Evolutionary conservation across 2,329 filamentous ascomycete genomes (phyloP).

Genomic region (Hymenoscyphus infarciens): DNA sequence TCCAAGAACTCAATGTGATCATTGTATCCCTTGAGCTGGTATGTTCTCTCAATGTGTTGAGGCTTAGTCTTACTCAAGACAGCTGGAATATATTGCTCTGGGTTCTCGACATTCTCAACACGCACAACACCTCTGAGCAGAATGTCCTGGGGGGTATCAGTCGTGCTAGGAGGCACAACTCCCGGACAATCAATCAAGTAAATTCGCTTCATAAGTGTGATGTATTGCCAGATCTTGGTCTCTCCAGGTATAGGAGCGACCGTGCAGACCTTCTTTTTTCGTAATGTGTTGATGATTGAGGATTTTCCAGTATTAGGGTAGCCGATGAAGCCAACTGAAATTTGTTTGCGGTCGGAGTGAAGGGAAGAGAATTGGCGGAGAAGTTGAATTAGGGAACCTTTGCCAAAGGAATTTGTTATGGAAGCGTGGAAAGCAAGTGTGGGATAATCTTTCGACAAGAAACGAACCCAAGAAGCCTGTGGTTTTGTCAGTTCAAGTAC

Average conservation of each 20-base stretch:
- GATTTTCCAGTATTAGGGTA: constrained; percentile 96
- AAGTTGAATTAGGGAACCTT: constrained; percentile 88
- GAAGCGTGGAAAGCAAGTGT: constrained; percentile 93
- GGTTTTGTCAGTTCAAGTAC: constrained; percentile 10
- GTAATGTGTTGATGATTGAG: constrained; percentile 92
- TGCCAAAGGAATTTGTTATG: constrained; percentile 95
- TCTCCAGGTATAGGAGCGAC: constrained; percentile 94
- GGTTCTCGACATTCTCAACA: constrained; percentile 94
- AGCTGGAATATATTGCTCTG: constrained; percentile 89
- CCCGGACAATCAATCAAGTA: constrained; percentile 96
- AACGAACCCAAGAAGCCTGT: constrained; percentile 89
- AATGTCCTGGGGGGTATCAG: constrained; percentile 82
- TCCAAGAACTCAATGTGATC: constrained; percentile 82
- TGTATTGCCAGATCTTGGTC: constrained; percentile 98
- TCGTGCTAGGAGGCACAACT: constrained; percentile 84
- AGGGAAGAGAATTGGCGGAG: constrained; percentile 89
- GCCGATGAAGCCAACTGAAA: constrained; percentile 72
- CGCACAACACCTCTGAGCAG: constrained; percentile 86
- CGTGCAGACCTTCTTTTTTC: constrained; percentile 90
- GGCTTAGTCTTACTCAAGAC: constrained; percentile 77
- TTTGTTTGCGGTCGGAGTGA: constrained; percentile 88
- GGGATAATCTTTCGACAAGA: constrained; percentile 84
- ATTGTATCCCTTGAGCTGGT: constrained; percentile 77
- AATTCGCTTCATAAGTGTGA: constrained; percentile 90
- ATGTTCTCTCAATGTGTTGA: constrained; percentile 88